These are phyloP conservation scores for Aspergillus japonicus DNA, from an alignment of 2,329 filamentous ascomycete genomes.

Conservation along the genomic window DNA sequence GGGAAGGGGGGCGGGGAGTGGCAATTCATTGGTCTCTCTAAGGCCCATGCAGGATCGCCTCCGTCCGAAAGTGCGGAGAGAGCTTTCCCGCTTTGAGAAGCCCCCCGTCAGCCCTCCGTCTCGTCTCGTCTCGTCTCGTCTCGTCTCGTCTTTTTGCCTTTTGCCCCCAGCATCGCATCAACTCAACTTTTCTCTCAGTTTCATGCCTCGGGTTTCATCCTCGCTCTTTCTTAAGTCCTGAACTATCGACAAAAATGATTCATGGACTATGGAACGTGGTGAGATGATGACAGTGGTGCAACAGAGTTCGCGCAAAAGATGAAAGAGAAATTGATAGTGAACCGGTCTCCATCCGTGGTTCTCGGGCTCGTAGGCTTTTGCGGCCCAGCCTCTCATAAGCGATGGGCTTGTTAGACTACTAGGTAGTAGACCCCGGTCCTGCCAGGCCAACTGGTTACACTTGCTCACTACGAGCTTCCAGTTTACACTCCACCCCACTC, in stretches of 20 bases:
- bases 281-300: not conserved
- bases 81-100: conserved; percentile 17
- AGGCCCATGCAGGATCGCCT: conserved; percentile 19
- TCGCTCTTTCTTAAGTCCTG: not conserved
- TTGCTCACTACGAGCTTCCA: too few relatives aligned
- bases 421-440: not conserved
- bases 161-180: not conserved
- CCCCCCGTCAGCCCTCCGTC: conserved; percentile 4
- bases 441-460: not conserved
- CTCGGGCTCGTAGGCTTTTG: not conserved
- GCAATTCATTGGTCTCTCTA: conserved; percentile 5
- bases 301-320: not conserved
- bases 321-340: not conserved
- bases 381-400: not conserved
- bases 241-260: not conserved
- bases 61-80: conserved; percentile 22
- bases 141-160: not conserved
- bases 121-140: too few relatives aligned
- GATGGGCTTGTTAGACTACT: not conserved
- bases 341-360: not conserved
- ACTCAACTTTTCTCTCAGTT: too few relatives aligned
- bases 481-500: not conserved
- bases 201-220: too few relatives aligned
- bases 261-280: not conserved
- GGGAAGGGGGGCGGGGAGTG: not conserved